These are phyloP conservation scores for Hippophae gyantsensis DNA, from an alignment of 306 rosid genomes.

Conservation along the genomic window DNA sequence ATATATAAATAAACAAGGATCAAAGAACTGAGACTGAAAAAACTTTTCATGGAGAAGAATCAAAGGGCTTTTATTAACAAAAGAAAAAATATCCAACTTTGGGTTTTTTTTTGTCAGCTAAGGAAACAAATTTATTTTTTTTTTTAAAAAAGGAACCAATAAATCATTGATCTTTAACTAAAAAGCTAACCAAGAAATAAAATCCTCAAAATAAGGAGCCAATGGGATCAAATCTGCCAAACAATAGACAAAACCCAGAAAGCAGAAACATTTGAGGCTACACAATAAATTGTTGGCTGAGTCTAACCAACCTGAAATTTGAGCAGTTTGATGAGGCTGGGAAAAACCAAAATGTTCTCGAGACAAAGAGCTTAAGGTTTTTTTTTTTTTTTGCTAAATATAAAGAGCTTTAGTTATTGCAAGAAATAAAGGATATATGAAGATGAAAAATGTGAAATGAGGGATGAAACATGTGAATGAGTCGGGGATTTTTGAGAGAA, in stretches of 20 bases:
- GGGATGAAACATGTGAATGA: conserved; percentile 11
- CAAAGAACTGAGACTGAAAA: background rate
- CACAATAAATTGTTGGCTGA: background rate
- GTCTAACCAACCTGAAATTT: conserved; percentile 20
- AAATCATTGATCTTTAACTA: no score
- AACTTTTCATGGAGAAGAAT: background rate
- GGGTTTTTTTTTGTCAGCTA: no score
- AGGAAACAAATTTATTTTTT: no score
- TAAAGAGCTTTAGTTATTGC: background rate
- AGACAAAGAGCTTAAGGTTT: background rate
- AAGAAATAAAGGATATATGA: background rate
- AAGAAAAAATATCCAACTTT: no score
- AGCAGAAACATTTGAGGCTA: background rate
- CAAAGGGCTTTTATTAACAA: no score
- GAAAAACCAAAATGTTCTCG: conserved; percentile 2
- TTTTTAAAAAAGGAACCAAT: no score
- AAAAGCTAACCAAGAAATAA: background rate
- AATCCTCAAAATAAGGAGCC: conserved; percentile 1
- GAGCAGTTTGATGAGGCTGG: background rate
- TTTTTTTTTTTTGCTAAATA: no score
- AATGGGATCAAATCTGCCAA: conserved; percentile 1
- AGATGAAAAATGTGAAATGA: conserved; percentile 8
- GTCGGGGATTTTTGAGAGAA: conserved; percentile 18
- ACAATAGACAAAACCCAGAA: background rate
- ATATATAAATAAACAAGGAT: background rate